Evolutionary conservation across 2,329 filamentous ascomycete species (phyloP).

Genomic region (Cyanodermella asteris): DNA sequence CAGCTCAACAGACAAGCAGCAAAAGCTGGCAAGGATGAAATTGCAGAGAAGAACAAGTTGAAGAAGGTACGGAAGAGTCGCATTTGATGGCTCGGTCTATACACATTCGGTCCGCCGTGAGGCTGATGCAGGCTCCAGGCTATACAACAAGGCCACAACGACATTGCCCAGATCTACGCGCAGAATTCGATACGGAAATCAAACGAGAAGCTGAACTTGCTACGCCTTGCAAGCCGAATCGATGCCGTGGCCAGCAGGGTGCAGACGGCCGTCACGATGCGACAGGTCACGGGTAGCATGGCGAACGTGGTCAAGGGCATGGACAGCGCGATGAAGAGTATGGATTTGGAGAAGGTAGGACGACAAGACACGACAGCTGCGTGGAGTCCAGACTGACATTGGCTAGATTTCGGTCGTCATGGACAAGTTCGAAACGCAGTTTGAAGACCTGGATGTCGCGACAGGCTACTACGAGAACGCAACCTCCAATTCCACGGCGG

Average conservation of each 20-base stretch:
- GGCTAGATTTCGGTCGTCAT: constrained; percentile 43
- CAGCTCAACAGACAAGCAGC: constrained; percentile 39
- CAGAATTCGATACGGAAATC: constrained; percentile 42
- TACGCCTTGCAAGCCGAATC: constrained; percentile 33
- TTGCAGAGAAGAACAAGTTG: constrained; percentile 36
- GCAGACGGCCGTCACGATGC: constrained; percentile 42
- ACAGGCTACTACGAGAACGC: constrained; percentile 65
- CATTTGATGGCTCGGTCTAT: no score
- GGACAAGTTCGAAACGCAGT: constrained; percentile 40
- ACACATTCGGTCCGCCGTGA: no score
- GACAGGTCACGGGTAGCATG: constrained; percentile 38
- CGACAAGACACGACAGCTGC: background rate
- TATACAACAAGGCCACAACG: constrained; percentile 35
- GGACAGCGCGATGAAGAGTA: constrained; percentile 40
- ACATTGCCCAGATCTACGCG: constrained; percentile 41
- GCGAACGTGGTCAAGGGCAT: constrained; percentile 39
- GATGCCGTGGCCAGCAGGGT: constrained; percentile 37
- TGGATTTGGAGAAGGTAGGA: constrained; percentile 37
- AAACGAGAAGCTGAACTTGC: constrained; percentile 38
- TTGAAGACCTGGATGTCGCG: constrained; percentile 28
- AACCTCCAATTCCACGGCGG: constrained; percentile 55
- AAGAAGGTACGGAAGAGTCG: constrained; percentile 38
- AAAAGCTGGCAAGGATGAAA: constrained; percentile 39
- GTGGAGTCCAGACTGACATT: no score
- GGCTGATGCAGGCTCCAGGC: constrained; percentile 27